phyloP scores from a whole-genome alignment of 2,329 filamentous ascomycete species.

The Cordyceps farinosa region DNA sequence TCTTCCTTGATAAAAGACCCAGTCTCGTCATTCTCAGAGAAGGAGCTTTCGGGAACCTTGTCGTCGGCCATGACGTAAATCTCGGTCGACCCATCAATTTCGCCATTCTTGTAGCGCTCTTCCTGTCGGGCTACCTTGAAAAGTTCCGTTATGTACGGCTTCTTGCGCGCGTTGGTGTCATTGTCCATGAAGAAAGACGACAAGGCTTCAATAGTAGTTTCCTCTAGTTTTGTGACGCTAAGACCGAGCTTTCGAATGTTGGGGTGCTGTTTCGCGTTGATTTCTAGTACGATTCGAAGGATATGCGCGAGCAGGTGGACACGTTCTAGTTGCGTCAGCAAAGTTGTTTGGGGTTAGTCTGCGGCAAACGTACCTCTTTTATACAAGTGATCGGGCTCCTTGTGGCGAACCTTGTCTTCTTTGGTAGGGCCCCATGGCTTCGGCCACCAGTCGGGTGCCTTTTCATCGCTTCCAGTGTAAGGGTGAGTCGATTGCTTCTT shows the following conservation, averaged over 20 bases:
- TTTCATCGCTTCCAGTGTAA: slow-evolving; percentile 63
- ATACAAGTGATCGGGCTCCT: slow-evolving; percentile 69
- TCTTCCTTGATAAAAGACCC: slow-evolving; percentile 42
- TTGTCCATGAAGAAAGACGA: slow-evolving; percentile 57
- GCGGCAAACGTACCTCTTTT: slow-evolving; percentile 54
- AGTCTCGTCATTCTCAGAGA: slow-evolving; percentile 45
- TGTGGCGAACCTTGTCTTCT: slow-evolving; percentile 59
- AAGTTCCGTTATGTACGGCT: slow-evolving; percentile 54
- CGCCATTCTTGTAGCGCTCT: slow-evolving; percentile 52
- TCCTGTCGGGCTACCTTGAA: slow-evolving; percentile 58
- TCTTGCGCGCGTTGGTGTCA: slow-evolving; percentile 53
- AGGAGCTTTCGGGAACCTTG: slow-evolving; percentile 45
- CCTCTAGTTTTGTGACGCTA: slow-evolving; percentile 54
- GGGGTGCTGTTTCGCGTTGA: slow-evolving; percentile 45
- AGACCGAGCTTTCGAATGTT: slow-evolving; percentile 52
- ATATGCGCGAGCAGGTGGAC: slow-evolving; percentile 58
- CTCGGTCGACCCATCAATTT: slow-evolving; percentile 49
- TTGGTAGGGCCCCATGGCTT: slow-evolving; percentile 48
- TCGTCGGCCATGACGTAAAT: slow-evolving; percentile 52
- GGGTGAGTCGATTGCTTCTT: slow-evolving; percentile 74
- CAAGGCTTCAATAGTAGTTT: slow-evolving; percentile 55
- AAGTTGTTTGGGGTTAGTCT: neutral
- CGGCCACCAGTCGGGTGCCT: slow-evolving; percentile 66
- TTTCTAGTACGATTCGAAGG: slow-evolving; percentile 53
- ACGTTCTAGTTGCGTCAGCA: slow-evolving; percentile 44